Evolutionary conservation across 1,284 basidiomycete species (phyloP), one percentile per base, ranked within the genome.

Genomic region (Phlebopus sp.): DNA sequence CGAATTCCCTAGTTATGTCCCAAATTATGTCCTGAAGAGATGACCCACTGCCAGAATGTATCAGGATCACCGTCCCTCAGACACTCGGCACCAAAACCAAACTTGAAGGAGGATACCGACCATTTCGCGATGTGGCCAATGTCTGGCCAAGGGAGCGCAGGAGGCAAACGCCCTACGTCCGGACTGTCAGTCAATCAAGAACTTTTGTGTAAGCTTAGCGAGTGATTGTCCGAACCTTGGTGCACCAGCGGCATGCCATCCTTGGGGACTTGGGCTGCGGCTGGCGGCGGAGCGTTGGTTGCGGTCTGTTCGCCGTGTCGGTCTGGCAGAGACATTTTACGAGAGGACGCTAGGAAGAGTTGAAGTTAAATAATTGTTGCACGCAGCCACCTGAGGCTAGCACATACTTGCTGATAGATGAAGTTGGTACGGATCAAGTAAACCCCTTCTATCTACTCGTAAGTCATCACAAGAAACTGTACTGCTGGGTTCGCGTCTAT

Each of bases 41-140:
- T 19, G 10, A 80, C 92, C 64, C 69, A 98, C 94, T 99, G 97
- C 97, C 97, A 99, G 59, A 98, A 95, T 0, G 94, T 97, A 36
- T 90, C 86, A 35, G 91, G 85, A 62, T 97, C 90, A 18, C 81
- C 79, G 59, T 98, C 94, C 13, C 84, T 78, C 42, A 99, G 74
- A 70, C 95, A 94, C 59, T 95, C 91, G 14, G 94, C 85, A 5
- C 96, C 95, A 62, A 96, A 97, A 1, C 95, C 95, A 55, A 95
- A 96, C 69, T 99, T 99, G 71, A 84, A 93, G 0, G 90, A 94
- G 15, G 94, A 97, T 7, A 99, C 93, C n/a, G 89, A 88, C 97
- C 97, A 99, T 55, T 87, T 86, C 18, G 90, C 95, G 15, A 90
- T 78, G 44, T 82, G 73, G 10, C 90, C 90, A 44, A 93, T 89